These are phyloP conservation scores for Eurotiales sp. DNA, from an alignment of 2,329 filamentous ascomycete species.

Conservation along the genomic window DNA sequence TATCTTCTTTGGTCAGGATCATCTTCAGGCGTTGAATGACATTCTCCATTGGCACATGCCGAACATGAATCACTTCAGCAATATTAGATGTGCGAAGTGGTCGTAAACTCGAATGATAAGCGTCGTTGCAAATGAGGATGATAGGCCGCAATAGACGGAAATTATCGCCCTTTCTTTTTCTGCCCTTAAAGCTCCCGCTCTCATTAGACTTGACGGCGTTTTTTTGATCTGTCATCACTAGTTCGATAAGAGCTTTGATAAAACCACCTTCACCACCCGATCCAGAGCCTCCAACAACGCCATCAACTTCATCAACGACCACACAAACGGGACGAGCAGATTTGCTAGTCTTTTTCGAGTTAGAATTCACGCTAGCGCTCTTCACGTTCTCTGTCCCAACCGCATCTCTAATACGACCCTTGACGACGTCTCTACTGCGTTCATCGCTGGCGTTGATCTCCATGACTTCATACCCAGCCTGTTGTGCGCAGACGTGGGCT, in stretches of 20 bases:
- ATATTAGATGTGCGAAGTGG: slow-evolving; percentile 79
- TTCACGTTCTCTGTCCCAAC: slow-evolving; percentile 93
- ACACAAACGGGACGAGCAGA: slow-evolving; percentile 85
- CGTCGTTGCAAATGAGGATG: slow-evolving; percentile 94
- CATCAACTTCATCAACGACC: slow-evolving; percentile 94
- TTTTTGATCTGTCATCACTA: slow-evolving; percentile 81
- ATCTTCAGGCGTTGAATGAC: slow-evolving; percentile 75
- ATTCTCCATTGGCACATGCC: slow-evolving; percentile 81
- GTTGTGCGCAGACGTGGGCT: slow-evolving; percentile 89
- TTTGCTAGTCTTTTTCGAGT: slow-evolving; percentile 57
- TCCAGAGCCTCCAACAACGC: slow-evolving; percentile 77
- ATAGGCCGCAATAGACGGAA: slow-evolving; percentile 85
- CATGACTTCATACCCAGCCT: slow-evolving; percentile 93
- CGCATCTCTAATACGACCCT: slow-evolving; percentile 83
- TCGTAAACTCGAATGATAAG: slow-evolving; percentile 85
- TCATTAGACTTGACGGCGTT: slow-evolving; percentile 51
- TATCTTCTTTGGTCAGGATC: slow-evolving; percentile 85
- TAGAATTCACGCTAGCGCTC: slow-evolving; percentile 50
- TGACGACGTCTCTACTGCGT: slow-evolving; percentile 82
- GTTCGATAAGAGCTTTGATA: slow-evolving; percentile 87
- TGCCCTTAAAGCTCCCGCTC: slow-evolving; percentile 18
- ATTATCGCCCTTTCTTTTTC: slow-evolving; percentile 70
- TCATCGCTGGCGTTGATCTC: slow-evolving; percentile 99
- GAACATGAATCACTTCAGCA: slow-evolving; percentile 87
- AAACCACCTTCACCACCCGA: slow-evolving; percentile 85